Conservation (phyloP, 768 basidiomycete species). For the Psilocybe tampanensis region DNA sequence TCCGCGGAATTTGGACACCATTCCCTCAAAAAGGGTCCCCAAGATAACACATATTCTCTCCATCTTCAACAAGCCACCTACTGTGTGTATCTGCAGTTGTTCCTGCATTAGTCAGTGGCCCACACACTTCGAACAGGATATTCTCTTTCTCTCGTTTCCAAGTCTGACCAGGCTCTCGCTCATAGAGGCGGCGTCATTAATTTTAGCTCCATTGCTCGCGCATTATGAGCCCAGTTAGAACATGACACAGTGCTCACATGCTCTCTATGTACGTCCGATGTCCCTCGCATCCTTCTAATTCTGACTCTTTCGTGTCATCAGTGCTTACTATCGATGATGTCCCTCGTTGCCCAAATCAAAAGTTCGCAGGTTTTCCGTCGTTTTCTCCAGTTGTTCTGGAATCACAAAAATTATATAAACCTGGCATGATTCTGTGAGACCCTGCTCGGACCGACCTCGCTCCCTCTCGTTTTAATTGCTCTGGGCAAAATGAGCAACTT, state of each 20-base stretch:
- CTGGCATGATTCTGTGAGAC: background rate
- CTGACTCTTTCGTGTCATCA: background rate
- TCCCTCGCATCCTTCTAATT: background rate
- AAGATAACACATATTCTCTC: too few relatives aligned
- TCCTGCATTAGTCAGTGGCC: too few relatives aligned
- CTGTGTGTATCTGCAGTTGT: too few relatives aligned
- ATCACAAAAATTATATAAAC: background rate
- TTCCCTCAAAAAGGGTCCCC: too few relatives aligned
- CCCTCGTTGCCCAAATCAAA: background rate
- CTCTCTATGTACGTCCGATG: background rate
- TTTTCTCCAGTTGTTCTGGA: background rate
- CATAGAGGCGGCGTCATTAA: background rate
- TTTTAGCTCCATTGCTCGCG: background rate
- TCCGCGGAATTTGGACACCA: too few relatives aligned
- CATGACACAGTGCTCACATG: background rate
- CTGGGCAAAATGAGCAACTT: background rate
- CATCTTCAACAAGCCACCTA: too few relatives aligned
- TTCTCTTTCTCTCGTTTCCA: background rate
- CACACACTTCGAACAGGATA: background rate
- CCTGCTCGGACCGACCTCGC: background rate
- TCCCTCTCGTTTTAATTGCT: background rate
- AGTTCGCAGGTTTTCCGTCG: background rate
- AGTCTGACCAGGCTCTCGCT: too few relatives aligned
- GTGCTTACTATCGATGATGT: background rate
- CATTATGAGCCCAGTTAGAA: background rate